Evolutionary conservation across 73 alveolate genomes (phyloP), one percentile per base, ranked within the genome.

Genomic region (Effrenium voratum): DNA sequence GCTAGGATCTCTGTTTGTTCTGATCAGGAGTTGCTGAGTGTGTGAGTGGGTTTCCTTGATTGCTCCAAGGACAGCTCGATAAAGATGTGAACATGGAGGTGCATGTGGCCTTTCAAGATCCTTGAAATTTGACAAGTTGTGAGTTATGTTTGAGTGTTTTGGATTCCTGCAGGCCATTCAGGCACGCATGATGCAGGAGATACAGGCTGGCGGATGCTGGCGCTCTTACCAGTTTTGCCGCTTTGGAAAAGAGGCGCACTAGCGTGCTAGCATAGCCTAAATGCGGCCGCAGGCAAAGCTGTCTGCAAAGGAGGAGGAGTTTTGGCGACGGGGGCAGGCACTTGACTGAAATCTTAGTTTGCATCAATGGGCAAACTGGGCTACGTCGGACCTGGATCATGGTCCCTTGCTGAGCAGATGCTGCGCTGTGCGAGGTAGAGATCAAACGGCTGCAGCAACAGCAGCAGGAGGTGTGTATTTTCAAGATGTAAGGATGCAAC

Each of bases 401-500:
- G n/a, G 16, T 22, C 28, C 28, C n/a, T 22, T 30, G 16, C 16
- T 57, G 16, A 30, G 72, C 16, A 30, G 28, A 22, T 57, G 72
- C n/a, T 57, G 72, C 28, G 72, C n/a, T 8, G 8, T 41, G 22
- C 24, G 73, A 81, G 91, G 91, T 81, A 19, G 91, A 81, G 40
- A 81, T 81, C 91, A 81, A 81, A n/a, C 91, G 91, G 47, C 32
- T 81, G 91, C 91, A 81, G 91, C 91, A 81, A 49, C 91, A 81
- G 72, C 91, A 81, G 47, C 45, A 49, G 8, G 91, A 81, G 91
- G 91, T 49, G 76, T 22, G 15, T 60, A 5, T 3, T 22, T 60
- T 60, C 76, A 6, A 22, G 4, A 22, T 3, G 4, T 60, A 22
- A 22, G 76, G 30, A 3, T 5, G 34, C 19, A 12, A 12, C 4